These are phyloP conservation scores for Annulohypoxylon maeteangense DNA, from an alignment of 495 filamentous ascomycete species.

Conservation along the genomic window DNA sequence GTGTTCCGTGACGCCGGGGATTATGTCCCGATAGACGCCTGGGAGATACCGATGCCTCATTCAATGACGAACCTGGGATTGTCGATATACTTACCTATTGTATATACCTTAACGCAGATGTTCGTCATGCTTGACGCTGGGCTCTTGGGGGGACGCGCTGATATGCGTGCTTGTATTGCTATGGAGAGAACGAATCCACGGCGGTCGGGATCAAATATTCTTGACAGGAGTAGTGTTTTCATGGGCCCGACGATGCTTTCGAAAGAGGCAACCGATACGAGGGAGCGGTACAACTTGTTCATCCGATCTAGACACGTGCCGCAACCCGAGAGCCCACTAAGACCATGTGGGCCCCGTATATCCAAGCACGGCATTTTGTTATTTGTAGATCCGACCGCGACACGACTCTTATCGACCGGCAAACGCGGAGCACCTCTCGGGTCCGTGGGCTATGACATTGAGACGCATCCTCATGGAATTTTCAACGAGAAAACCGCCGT, in stretches of 20 bases:
- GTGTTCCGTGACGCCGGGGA: conserved; percentile 14
- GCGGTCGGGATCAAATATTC: conserved; percentile 22
- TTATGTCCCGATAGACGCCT: conserved; percentile 13
- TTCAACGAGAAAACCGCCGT: conserved; percentile 24
- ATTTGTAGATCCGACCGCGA: conserved; percentile 25
- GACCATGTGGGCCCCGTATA: neutral
- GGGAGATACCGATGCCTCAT: conserved; percentile 14
- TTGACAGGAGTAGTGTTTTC: conserved; percentile 10
- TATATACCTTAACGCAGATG: conserved; percentile 24
- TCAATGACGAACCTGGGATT: conserved; percentile 29
- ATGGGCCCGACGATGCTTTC: conserved; percentile 7
- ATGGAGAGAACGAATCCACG: conserved; percentile 24
- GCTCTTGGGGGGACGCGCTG: neutral
- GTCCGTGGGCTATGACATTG: conserved; percentile 21
- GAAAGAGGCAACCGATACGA: conserved; percentile 25
- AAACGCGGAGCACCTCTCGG: conserved; percentile 19
- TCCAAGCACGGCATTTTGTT: conserved; percentile 22
- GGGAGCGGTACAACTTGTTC: conserved; percentile 24
- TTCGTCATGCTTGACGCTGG: conserved; percentile 24
- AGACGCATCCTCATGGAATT: conserved; percentile 15
- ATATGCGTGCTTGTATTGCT: conserved; percentile 23
- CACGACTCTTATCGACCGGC: conserved; percentile 12
- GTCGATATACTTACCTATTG: conserved; percentile 18
- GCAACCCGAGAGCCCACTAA: neutral
- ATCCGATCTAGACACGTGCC: conserved; percentile 11